A percentile compares a stretch with the other conserved stretches of the same genome.
Conservation (phyloP, 106 monocot genomes). For the Phalaenopsis aphrodite region DNA sequence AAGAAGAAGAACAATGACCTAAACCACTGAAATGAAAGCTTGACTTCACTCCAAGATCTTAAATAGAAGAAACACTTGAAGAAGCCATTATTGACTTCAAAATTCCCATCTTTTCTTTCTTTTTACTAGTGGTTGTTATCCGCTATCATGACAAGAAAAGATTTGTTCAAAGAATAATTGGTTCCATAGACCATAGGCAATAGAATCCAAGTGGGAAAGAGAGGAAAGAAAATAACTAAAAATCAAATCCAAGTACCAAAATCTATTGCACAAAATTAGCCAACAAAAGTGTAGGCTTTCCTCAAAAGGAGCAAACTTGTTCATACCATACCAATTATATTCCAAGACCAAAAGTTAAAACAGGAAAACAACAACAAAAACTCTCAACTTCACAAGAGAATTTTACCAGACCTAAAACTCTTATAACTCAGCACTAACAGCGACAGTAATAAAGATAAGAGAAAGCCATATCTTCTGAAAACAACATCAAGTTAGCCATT, state of each 20-base stretch:
- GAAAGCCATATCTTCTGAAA: background rate
- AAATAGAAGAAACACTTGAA: conserved; percentile 1
- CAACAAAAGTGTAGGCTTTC: background rate
- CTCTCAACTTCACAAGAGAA: background rate
- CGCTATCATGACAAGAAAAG: background rate
- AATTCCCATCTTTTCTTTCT: conserved; percentile 9
- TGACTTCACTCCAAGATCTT: background rate
- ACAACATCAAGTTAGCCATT: background rate
- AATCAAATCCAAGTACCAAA: background rate
- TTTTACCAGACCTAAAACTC: background rate
- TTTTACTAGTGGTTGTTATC: conserved; percentile 28
- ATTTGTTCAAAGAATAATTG: background rate
- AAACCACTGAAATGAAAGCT: too few species aligned
- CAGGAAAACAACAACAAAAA: background rate
- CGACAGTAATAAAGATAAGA: background rate
- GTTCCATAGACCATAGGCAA: background rate
- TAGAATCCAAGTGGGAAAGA: conserved; percentile 2
- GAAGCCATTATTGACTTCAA: too few species aligned
- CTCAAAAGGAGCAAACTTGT: background rate
- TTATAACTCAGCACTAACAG: background rate
- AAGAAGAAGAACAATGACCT: background rate
- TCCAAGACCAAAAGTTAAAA: background rate
- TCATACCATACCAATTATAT: background rate
- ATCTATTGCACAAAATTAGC: background rate
- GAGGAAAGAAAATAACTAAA: background rate